Base-by-base conservation (phyloP, 352 stramenopile species). In the Phytophthora tentaculata region DNA sequence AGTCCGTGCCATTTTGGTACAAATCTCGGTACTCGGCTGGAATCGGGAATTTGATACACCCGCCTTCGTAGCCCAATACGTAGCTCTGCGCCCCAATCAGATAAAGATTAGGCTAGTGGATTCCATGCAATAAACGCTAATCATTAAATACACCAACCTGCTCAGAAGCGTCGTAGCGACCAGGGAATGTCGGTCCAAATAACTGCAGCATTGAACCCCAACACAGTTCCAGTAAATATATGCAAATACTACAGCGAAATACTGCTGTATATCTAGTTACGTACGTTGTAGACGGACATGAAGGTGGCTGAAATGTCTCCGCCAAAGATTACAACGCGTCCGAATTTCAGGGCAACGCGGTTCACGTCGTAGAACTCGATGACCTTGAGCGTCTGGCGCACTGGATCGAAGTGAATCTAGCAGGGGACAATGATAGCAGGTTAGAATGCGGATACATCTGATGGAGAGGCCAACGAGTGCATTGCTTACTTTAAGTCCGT, bases 211-310 rank as follows among this genome's bases (percentile, higher is more conserved):
- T 35, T 17, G 37, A 10, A 28, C 14, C 22, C 7, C 29, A 8
- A 57, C 9, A 20, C 37, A 58, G 7, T 35, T 16, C 5, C 28
- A 44, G 39, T 14, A 5, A 64, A 12, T 20, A 48, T 4, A 9
- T 63, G 17, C 13, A 50, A 26, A 29, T 0, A 23, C 20, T 17
- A 9, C 19, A 57, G 2, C 19, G 28, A 58, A 19, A 20, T 49
- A 29, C 12, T 59, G 26, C 4, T 45, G 37, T n/a, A 6, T 7
- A 23, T 47, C 17, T 43, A 13, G 10, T 26, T 45, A 59, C 73
- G 32, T 74, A 96, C 88, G 49, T 96, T 93, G 75, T 96, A 96
- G 14, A 96, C 77, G 20, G 88, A 94, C 81, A 95, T 93, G 73
- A 94, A 96, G 26, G 88, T 95, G 29, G 88, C 82, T 10, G 83